phyloP scores from a whole-genome alignment of 352 stramenopile genomes.

The Pythium utonaiense region DNA sequence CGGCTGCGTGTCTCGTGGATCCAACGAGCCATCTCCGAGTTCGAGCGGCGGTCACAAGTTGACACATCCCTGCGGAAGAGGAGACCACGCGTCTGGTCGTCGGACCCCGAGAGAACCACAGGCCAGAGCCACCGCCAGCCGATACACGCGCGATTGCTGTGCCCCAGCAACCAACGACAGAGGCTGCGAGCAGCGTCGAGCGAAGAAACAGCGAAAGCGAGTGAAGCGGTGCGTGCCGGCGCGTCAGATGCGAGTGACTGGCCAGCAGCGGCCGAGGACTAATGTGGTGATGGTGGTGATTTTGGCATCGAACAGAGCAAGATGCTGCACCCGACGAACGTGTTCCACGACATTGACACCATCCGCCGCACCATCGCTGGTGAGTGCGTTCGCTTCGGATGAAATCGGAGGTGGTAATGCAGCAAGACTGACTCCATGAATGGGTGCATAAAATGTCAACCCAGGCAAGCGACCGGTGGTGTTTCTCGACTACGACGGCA shows the following conservation, averaged over 20 bases:
- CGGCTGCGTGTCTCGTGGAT: not conserved
- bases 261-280: not conserved
- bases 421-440: not conserved
- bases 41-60: not conserved
- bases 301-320: not conserved
- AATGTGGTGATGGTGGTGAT: not conserved
- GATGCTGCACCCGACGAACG: constrained; percentile 58
- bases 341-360: constrained; percentile 48
- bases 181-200: not conserved
- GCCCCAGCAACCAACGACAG: not conserved
- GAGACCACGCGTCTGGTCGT: not conserved
- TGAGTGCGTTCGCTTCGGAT: constrained; percentile 14
- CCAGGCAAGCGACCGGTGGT: constrained; percentile 61
- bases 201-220: not conserved
- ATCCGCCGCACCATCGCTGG: constrained; percentile 55
- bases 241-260: constrained; percentile 4
- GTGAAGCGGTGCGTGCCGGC: not conserved
- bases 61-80: not conserved
- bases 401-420: not conserved
- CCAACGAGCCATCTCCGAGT: not conserved
- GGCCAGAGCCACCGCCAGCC: not conserved
- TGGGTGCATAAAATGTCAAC: constrained; percentile 2
- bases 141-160: constrained; percentile 6
- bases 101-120: not conserved
- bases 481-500: constrained; percentile 78